Evolutionary conservation across 2,329 filamentous ascomycete species (phyloP), one percentile per base, ranked within the genome.

Genomic region (Juglanconis oblonga): DNA sequence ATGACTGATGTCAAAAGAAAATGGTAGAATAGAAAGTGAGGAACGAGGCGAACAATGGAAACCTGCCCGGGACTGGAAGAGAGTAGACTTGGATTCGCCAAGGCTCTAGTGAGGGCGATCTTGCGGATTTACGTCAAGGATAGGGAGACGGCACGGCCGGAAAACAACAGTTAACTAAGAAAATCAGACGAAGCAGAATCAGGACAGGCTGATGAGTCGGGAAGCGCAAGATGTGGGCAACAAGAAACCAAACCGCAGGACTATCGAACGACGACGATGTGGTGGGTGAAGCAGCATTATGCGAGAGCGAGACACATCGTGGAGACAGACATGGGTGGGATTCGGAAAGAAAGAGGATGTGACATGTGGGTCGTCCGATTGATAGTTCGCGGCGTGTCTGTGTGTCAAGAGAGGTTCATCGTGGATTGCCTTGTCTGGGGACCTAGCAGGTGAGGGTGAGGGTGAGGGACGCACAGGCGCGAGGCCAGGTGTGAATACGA

Each of bases 301-400:
- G 57, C 58, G 32, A 52, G 53, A 38, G 57, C 58, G 32, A 52
- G 53, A 38, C 38, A 50, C 53, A 55, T 57, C 38, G 38, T 57
- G 31, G 31, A 29, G 44, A 40, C 29, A 13, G 38, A 31, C 49
- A 52, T 45, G 50, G 52, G 36, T 38, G 40, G 35, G 24, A 32
- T 31, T 36, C 6, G 32, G 38, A 35, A 35, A n/a, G 40, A 24
- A 32, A 35, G 29, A 44, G 53, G 53, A 54, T 44, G 45, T 50
- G 35, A 52, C 29, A 14, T 48, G 61, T 60, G 61, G 61, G 51
- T 57, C 57, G 24, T 57, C 61, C 53, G 57, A 52, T 48, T 57
- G 53, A 57, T 50, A 60, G 53, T 36, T 59, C 38, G 48, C 36
- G 59, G 54, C 42, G 32, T 42, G 52, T 52, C 48, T 56, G 56